Percentiles rank a stretch among this genome's conserved stretches.
Evolutionary conservation across 257 asterid species (phyloP).

Genomic region (Eucommia ulmoides): DNA sequence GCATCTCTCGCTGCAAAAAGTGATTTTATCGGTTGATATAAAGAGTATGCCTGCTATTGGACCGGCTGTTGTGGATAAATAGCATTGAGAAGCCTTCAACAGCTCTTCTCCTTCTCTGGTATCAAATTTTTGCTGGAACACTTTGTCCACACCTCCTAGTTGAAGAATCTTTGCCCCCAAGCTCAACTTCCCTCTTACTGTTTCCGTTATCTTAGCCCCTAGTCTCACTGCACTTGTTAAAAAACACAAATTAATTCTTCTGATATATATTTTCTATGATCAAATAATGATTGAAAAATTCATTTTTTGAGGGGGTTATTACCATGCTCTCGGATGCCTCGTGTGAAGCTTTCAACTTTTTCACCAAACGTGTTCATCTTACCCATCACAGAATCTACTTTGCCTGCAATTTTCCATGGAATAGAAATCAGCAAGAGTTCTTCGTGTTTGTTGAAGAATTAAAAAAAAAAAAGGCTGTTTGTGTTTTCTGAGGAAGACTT

Average conservation of each 20-base stretch:
- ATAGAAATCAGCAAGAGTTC: neutral
- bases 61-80: slow-evolving; percentile 30
- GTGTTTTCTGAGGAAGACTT: neutral
- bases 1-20: slow-evolving; percentile 41
- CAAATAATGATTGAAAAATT: neutral
- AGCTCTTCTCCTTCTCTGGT: slow-evolving; percentile 19
- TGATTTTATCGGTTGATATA: slow-evolving; percentile 19
- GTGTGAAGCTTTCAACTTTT: slow-evolving; percentile 24
- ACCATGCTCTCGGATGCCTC: slow-evolving; percentile 39
- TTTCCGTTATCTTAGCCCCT: slow-evolving; percentile 30
- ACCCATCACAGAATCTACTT: slow-evolving; percentile 11
- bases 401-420: slow-evolving; percentile 17
- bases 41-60: slow-evolving; percentile 30
- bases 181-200: slow-evolving; percentile 36
- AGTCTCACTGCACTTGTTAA: slow-evolving; percentile 23
- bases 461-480: neutral
- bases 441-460: neutral
- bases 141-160: slow-evolving; percentile 33
- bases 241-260: neutral
- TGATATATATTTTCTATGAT: neutral
- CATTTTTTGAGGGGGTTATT: neutral
- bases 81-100: slow-evolving; percentile 27
- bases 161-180: slow-evolving; percentile 37
- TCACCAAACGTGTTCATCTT: slow-evolving; percentile 27
- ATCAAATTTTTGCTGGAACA: slow-evolving; percentile 25